Base-by-base conservation (phyloP, 352 stramenopile species). In the Globisporangium cylindrosporum region DNA sequence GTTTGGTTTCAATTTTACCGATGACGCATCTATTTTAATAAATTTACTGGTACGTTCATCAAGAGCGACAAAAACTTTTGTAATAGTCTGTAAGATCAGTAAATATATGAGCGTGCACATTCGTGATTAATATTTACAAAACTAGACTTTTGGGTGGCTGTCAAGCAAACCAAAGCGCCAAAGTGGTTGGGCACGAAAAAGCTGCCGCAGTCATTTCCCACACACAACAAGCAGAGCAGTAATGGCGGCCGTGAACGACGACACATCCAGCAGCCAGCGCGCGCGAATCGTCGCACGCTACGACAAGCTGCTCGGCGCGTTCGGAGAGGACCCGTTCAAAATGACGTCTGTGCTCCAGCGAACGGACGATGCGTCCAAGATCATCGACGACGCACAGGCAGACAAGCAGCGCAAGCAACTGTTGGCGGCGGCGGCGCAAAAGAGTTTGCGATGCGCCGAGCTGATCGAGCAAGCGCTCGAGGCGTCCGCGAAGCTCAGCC, bases 391-490 rank as follows among this genome's bases (percentile, higher is more conserved):
- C 3, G 73, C 59, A 1, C 62, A 68, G 8, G 67, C 60, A 14
- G 64, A 70, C 20, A 73, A 76, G 55, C 60, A 85, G 59, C 71
- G 79, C 27, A 71, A 74, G 64, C 58, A 79, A 49, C 49, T 90
- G 65, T 58, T 93, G 22, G 67, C 67, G 20, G 59, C 62, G 25
- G 81, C 77, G 4, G 78, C 79, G 0, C 67, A 82, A 22, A 89
- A 85, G 66, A 93, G 84, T 46, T 54, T 94, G 59, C 85, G 79
- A 2, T 93, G 86, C 63, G 88, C 84, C 5, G 78, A 93, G 64
- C 76, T 96, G 56, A 91, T 96, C 25, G 82, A 90, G 63, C 77
- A 88, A 72, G 84, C 78, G 69, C 73, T 96, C 24, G 74, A 82
- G 49, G 68, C 81, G 1, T 78, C 80, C 15, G 67, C 74, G 10